A percentile compares a stretch with the other conserved stretches of the same genome.
Conservation (phyloP, 306 rosid species). For the Gastrolobium bilobum region DNA sequence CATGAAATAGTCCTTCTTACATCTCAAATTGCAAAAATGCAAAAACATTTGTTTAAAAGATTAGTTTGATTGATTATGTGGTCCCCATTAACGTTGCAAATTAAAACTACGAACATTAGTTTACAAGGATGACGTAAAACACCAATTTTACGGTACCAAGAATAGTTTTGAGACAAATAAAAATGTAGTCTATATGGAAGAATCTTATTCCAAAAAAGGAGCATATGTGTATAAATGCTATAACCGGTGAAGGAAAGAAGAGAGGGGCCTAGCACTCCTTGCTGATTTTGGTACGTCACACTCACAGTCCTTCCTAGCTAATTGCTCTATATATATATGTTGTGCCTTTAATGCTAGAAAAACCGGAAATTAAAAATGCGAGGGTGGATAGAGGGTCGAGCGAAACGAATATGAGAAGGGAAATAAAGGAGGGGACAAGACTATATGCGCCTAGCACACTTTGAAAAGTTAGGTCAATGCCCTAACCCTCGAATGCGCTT, state of each 20-base stretch:
- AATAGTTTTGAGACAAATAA: conserved; percentile 33
- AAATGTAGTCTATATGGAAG: conserved; percentile 33
- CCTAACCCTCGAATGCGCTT: conserved; percentile 54
- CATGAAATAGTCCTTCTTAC: conserved; percentile 17
- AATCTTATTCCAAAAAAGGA: conserved; percentile 46
- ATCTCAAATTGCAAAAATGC: conserved; percentile 18
- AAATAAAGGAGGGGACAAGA: conserved; percentile 54
- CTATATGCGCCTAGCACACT: conserved; percentile 59
- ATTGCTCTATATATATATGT: neutral
- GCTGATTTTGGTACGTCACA: conserved; percentile 42
- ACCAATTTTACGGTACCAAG: conserved; percentile 46
- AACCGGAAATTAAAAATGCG: neutral
- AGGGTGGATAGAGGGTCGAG: neutral
- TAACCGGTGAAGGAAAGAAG: conserved; percentile 37
- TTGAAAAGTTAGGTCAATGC: conserved; percentile 46
- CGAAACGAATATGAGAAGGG: conserved; percentile 39
- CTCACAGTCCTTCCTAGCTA: conserved; percentile 34
- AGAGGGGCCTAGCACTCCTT: conserved; percentile 48
- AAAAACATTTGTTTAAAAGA: neutral
- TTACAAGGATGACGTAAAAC: conserved; percentile 46
- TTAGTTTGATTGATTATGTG: conserved; percentile 39
- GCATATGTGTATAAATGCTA: conserved; percentile 25
- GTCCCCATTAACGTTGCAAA: conserved; percentile 42
- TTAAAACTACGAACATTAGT: conserved; percentile 25
- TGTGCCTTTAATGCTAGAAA: neutral